phyloP scores from a whole-genome alignment of 495 filamentous ascomycete species.

The Podospora australis region DNA sequence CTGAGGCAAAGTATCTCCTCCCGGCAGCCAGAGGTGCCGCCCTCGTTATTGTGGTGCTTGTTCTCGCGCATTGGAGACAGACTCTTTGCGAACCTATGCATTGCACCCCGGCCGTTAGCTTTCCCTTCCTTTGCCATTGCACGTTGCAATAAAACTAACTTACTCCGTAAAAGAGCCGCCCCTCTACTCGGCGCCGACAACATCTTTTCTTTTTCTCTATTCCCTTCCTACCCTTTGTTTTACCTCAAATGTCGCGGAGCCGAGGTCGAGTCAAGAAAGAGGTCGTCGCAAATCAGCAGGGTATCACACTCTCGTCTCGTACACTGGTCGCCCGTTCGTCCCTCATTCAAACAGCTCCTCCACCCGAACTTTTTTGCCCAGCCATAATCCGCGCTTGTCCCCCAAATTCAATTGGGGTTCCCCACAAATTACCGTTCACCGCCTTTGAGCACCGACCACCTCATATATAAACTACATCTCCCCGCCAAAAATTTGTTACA shows the following conservation, averaged over 20 bases:
- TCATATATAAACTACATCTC: too few relatives aligned
- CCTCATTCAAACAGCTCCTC: neutral
- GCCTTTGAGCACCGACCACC: constrained; percentile 1
- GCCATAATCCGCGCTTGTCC: neutral
- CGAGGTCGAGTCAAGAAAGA: too few relatives aligned
- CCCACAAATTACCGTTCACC: neutral
- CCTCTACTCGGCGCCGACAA: constrained; percentile 47
- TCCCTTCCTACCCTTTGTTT: neutral
- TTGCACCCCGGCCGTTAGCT: neutral
- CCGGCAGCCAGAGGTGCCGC: constrained; percentile 3
- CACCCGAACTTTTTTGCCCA: constrained; percentile 35
- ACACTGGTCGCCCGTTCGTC: too few relatives aligned
- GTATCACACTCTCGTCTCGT: too few relatives aligned
- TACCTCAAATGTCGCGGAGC: too few relatives aligned
- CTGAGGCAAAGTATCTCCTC: constrained; percentile 11
- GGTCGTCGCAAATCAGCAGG: too few relatives aligned
- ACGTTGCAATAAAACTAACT: constrained; percentile 6
- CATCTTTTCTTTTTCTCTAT: constrained; percentile 31
- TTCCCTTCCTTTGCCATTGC: neutral
- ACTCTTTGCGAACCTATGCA: constrained; percentile 11
- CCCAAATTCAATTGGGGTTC: neutral
- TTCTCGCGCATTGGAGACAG: constrained; percentile 20
- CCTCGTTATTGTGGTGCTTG: too few relatives aligned
- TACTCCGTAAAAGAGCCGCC: constrained; percentile 37
- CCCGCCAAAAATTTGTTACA: constrained; percentile 8